phyloP scores from a whole-genome alignment of 306 rosid genomes.

The Sechiopsis laciniata region DNA sequence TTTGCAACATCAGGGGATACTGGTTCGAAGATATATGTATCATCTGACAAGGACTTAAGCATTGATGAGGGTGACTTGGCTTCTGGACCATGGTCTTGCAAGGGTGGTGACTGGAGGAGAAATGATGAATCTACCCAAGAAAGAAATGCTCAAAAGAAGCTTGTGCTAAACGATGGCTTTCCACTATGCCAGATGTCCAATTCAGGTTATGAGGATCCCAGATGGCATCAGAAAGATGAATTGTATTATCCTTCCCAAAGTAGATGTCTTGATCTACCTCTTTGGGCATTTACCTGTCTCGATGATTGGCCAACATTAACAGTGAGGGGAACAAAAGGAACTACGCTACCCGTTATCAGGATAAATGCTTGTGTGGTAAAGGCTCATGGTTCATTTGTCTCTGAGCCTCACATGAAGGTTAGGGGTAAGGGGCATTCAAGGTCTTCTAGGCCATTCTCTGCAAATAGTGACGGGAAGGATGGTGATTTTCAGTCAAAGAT shows the following conservation, averaged over 20 bases:
- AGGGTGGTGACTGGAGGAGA: constrained; percentile 99
- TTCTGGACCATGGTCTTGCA: constrained; percentile 88
- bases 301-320: constrained; percentile 48
- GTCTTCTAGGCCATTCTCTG: constrained; percentile 52
- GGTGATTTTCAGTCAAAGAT: constrained; percentile 50
- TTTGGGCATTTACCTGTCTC: constrained; percentile 76
- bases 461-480: constrained; percentile 69
- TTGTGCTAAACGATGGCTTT: constrained; percentile 77
- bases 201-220: constrained; percentile 91
- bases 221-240: constrained; percentile 83
- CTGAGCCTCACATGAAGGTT: constrained; percentile 64
- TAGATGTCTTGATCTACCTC: constrained; percentile 80
- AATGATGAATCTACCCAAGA: constrained; percentile 71
- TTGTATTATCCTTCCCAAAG: constrained; percentile 76
- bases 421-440: constrained; percentile 67
- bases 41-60: constrained; percentile 51
- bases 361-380: constrained; percentile 90
- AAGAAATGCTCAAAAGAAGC: constrained; percentile 63
- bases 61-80: constrained; percentile 63
- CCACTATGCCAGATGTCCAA: constrained; percentile 78
- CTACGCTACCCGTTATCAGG: constrained; percentile 76
- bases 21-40: constrained; percentile 35
- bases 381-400: constrained; percentile 75
- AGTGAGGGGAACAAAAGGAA: constrained; percentile 72
- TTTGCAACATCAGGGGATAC: constrained; percentile 28